A percentile compares a stretch with the other conserved stretches of the same genome.
These are phyloP conservation scores for Elaeis guineensis DNA, from an alignment of 176 grass and related monocot species.

Conservation along the genomic window DNA sequence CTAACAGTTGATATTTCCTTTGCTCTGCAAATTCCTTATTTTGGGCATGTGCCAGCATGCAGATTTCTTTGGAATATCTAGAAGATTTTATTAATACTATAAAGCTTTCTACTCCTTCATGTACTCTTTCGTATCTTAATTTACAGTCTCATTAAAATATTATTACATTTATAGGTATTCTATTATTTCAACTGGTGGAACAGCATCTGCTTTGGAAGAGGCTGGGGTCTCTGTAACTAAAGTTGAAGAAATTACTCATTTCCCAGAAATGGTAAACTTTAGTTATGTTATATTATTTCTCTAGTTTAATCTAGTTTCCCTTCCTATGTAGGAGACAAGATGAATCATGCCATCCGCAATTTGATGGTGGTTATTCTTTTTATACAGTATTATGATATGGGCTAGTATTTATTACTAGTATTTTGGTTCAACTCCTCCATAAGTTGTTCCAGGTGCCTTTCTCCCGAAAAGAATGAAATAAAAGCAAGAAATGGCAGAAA, in stretches of 20 bases:
- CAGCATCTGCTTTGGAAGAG: constrained; percentile 72
- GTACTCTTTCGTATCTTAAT: background rate
- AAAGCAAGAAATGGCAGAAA: too few species aligned
- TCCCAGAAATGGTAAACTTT: constrained; percentile 82
- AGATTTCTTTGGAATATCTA: too few species aligned
- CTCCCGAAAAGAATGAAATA: too few species aligned
- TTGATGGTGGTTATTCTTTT: too few species aligned
- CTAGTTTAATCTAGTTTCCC: too few species aligned
- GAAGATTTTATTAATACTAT: background rate
- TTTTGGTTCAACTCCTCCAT: too few species aligned
- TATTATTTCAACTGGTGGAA: constrained; percentile 84
- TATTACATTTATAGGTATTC: constrained; percentile 36
- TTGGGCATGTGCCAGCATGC: too few species aligned
- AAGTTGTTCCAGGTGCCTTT: too few species aligned
- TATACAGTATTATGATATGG: too few species aligned
- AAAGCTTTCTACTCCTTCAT: background rate
- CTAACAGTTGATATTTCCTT: background rate
- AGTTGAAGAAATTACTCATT: constrained; percentile 89
- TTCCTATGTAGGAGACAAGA: too few species aligned
- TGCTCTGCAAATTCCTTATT: background rate
- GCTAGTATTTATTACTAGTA: too few species aligned
- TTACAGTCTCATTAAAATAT: background rate
- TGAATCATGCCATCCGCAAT: too few species aligned
- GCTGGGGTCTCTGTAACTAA: constrained; percentile 71
- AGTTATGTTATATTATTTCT: background rate